These are phyloP conservation scores for Penicillium sumatraense DNA, from an alignment of 2,329 filamentous ascomycete species.

Conservation along the genomic window DNA sequence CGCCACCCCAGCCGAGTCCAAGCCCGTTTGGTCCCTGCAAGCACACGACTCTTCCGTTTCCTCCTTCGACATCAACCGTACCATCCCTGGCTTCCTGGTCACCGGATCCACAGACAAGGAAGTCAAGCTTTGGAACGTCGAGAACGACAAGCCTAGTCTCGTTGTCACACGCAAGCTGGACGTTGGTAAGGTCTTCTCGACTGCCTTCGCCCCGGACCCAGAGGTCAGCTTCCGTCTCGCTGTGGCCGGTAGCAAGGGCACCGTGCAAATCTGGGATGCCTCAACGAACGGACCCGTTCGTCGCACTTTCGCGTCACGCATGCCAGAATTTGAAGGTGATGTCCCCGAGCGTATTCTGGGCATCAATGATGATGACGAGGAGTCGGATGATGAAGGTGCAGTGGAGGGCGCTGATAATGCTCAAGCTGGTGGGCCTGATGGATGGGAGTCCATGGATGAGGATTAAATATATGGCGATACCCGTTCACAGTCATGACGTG, in stretches of 20 bases:
- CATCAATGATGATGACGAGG: conserved; percentile 69
- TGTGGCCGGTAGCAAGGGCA: conserved; percentile 92
- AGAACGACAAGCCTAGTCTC: conserved; percentile 79
- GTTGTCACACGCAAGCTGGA: conserved; percentile 90
- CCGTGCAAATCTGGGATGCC: conserved; percentile 94
- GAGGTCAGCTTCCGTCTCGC: conserved; percentile 91
- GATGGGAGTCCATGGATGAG: conserved; percentile 62
- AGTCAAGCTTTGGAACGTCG: conserved; percentile 96
- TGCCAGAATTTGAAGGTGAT: conserved; percentile 64
- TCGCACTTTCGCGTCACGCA: conserved; percentile 76
- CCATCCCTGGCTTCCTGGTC: conserved; percentile 88
- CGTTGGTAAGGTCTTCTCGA: conserved; percentile 92
- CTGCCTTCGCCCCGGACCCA: conserved; percentile 84
- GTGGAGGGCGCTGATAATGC: conserved; percentile 56
- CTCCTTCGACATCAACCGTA: conserved; percentile 87
- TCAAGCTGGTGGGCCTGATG: conserved; percentile 54
- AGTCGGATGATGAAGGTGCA: conserved; percentile 67
- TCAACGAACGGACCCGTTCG: conserved; percentile 89
- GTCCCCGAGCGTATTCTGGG: conserved; percentile 78
- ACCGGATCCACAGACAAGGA: conserved; percentile 94
- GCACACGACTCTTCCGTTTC: conserved; percentile 93
- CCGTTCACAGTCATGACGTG: conserved; percentile 26
- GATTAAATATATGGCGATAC: conserved; percentile 41
- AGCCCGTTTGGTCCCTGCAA: conserved; percentile 91
- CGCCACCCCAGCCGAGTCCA: conserved; percentile 72